Base-by-base conservation (phyloP, 176 grass and related monocot genomes). In the Pharus latifolius region DNA sequence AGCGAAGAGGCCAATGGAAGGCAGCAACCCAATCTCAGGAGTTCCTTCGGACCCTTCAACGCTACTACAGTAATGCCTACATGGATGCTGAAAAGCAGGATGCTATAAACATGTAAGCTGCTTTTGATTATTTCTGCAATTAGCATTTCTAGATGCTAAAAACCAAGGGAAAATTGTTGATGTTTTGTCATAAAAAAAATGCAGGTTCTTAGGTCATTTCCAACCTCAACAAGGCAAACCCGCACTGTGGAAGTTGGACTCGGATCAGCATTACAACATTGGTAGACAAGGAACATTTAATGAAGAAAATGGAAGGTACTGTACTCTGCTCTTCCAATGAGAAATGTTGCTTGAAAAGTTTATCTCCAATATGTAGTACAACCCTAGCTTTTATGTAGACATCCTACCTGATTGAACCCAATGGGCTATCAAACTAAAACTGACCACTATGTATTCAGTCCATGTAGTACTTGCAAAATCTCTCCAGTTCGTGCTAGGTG, bases 71-170 rank as follows among this genome's bases (percentile, higher is more conserved):
- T 76, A 99, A 99, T 52, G 90, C 96, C 0, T 99, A 99, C 65
- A 88, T 89, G 66, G 96, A 99, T 91, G 84, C 73, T 68, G 90
- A 99, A 33, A 99, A 99, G 74, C 96, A 99, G 78, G 81, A 95
- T 84, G 90, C 96, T 85, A 99, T 99, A 72, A 99, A 99, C 59
- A 60, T 99, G 96, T 99, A 91, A 75, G 96, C 42, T 71, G 77
- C 38, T 74, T 63, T 31, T 29, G 18, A 14, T 9, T 29, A 19
- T 49, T 30, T 72, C 31, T 40, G n/a, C n/a, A n/a, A n/a, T n/a
- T n/a, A n/a, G n/a, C n/a, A n/a, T n/a, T n/a, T n/a, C n/a, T n/a
- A n/a, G n/a, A n/a, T n/a, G n/a, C n/a, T n/a, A n/a, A n/a, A n/a
- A 56, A 56, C 20, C 27, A 75, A 35, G 60, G 52, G 51, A 51